Evolutionary conservation across 495 filamentous ascomycete species (phyloP).

Genomic region (Neurospora sp.): DNA sequence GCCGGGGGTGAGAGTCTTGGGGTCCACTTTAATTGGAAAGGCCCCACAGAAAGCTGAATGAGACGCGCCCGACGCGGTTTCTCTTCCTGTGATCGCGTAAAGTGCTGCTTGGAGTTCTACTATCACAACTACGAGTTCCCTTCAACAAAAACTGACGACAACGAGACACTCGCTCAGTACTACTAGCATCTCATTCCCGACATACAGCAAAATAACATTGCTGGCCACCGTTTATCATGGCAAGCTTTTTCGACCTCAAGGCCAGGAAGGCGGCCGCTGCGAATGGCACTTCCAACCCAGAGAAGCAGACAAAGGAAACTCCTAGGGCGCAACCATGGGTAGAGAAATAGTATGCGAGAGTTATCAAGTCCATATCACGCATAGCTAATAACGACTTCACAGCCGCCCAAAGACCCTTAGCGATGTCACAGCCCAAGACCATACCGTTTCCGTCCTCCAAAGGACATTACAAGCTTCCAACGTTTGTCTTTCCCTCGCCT

Average conservation of each 20-base stretch:
- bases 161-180: neutral
- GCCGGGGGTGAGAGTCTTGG: neutral
- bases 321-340: conserved; percentile 84
- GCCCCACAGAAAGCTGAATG: neutral
- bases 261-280: conserved; percentile 77
- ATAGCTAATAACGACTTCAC: conserved; percentile 11
- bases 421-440: conserved; percentile 96
- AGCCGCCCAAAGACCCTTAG: conserved; percentile 88
- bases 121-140: neutral
- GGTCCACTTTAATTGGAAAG: neutral
- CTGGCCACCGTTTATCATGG: conserved; percentile 32
- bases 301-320: conserved; percentile 50
- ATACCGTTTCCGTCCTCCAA: conserved; percentile 86
- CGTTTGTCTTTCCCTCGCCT: conserved; percentile 32
- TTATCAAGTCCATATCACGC: neutral
- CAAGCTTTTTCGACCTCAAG: conserved; percentile 91
- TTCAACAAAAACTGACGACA: neutral
- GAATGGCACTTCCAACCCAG: conserved; percentile 38
- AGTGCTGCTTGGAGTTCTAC: neutral
- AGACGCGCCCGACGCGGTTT: neutral
- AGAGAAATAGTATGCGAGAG: conserved; percentile 83
- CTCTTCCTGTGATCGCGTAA: neutral
- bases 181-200: neutral
- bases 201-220: neutral
- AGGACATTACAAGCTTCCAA: conserved; percentile 92